These are phyloP conservation scores for Rhizophora mangle DNA, from an alignment of 345 rosid genomes.

Conservation along the genomic window DNA sequence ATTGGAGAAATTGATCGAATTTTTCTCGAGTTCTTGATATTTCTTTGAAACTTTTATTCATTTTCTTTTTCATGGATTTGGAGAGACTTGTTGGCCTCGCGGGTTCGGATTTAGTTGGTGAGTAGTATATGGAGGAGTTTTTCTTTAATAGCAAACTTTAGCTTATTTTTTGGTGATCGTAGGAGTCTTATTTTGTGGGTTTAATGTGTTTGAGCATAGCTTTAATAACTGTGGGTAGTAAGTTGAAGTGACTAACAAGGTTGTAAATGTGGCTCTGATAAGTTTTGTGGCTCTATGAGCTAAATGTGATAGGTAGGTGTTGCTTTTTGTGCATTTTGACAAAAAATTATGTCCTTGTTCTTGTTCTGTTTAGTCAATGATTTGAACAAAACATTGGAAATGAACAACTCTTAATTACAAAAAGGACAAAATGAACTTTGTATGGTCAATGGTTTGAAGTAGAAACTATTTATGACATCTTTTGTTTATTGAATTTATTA, in stretches of 20 bases:
- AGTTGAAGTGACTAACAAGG: not conserved
- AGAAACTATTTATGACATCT: not conserved
- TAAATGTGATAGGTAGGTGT: not conserved
- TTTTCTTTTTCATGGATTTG: too few relatives aligned
- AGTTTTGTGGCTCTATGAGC: not conserved
- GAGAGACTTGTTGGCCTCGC: not conserved
- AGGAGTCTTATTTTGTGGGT: constrained; percentile 1
- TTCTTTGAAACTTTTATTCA: not conserved
- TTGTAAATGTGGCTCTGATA: not conserved
- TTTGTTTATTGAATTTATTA: not conserved
- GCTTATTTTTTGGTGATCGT: not conserved
- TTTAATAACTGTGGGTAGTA: not conserved
- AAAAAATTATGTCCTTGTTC: not conserved
- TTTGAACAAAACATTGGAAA: too few relatives aligned
- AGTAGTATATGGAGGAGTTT: not conserved
- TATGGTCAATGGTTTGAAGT: too few relatives aligned
- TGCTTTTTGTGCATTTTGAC: not conserved
- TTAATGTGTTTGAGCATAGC: not conserved
- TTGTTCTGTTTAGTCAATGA: not conserved
- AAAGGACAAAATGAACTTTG: too few relatives aligned
- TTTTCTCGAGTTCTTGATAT: not conserved
- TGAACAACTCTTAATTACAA: too few relatives aligned
- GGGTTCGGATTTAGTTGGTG: not conserved
- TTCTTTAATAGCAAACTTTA: not conserved
- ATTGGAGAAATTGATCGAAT: not conserved